Evolutionary conservation across 2,329 filamentous ascomycete genomes (phyloP).

Genomic region (Fusarium lateritium): DNA sequence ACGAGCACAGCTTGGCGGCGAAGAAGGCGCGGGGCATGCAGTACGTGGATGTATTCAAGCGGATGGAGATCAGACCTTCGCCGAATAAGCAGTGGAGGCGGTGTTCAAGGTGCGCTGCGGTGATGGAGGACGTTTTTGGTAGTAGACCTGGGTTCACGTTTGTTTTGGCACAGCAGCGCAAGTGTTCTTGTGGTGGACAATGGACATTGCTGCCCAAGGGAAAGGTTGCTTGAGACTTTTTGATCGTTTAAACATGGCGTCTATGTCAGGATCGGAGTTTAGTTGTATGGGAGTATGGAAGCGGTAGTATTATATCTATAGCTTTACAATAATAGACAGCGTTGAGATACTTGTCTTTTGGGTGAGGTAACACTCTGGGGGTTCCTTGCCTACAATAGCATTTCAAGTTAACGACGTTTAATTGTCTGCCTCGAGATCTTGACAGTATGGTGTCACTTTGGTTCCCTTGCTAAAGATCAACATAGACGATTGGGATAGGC

Average conservation of each 20-base stretch:
- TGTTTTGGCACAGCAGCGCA: slow-evolving; percentile 68
- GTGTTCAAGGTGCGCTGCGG: slow-evolving; percentile 71
- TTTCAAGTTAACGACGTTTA: neutral
- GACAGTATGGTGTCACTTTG: neutral
- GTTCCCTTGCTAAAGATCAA: neutral
- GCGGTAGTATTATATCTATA: slow-evolving; percentile 2
- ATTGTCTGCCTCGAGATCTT: neutral
- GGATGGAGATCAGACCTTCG: slow-evolving; percentile 63
- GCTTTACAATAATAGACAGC: neutral
- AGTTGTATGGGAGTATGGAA: neutral
- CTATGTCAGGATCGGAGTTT: neutral
- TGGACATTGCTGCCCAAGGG: slow-evolving; percentile 63
- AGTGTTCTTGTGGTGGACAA: slow-evolving; percentile 68
- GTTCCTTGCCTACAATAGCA: neutral
- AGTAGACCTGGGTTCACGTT: slow-evolving; percentile 66
- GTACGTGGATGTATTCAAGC: slow-evolving; percentile 71
- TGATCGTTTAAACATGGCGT: slow-evolving; percentile 4
- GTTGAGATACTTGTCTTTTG: neutral
- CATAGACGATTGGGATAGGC: neutral
- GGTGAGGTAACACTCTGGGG: neutral
- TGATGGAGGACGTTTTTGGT: slow-evolving; percentile 73
- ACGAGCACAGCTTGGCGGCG: slow-evolving; percentile 62
- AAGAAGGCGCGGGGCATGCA: slow-evolving; percentile 54
- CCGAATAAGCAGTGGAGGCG: slow-evolving; percentile 54
- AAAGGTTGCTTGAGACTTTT: slow-evolving; percentile 37